These are phyloP conservation scores for Quillaja saponaria DNA, from an alignment of 306 rosid genomes.

Conservation along the genomic window DNA sequence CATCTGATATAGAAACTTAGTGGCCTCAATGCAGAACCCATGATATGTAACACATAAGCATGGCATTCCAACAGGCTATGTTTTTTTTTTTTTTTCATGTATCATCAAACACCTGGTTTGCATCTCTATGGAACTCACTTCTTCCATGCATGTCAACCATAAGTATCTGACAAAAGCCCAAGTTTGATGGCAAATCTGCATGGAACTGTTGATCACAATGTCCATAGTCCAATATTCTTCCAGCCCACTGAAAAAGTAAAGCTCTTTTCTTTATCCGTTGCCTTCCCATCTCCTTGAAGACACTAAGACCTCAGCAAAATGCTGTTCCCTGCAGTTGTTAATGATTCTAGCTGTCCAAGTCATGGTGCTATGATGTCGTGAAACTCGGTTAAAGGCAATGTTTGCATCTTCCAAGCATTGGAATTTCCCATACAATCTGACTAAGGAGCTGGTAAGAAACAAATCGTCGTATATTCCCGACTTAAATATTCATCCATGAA, in stretches of 20 bases:
- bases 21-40: constrained; percentile 51
- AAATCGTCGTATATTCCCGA: constrained; percentile 32
- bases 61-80: constrained; percentile 63
- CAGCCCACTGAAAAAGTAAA: constrained; percentile 63
- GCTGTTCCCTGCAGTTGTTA: constrained; percentile 40
- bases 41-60: constrained; percentile 50
- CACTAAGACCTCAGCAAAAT: constrained; percentile 43
- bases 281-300: constrained; percentile 57
- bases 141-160: constrained; percentile 61
- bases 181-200: constrained; percentile 53
- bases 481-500: constrained; percentile 51
- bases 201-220: constrained; percentile 55
- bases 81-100: constrained; percentile 34
- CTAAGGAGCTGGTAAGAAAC: constrained; percentile 45
- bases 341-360: constrained; percentile 59
- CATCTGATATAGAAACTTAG: constrained; percentile 61
- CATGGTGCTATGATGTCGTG: constrained; percentile 38
- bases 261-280: constrained; percentile 47
- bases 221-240: constrained; percentile 42
- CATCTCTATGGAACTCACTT: constrained; percentile 46
- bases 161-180: constrained; percentile 40
- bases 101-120: constrained; percentile 45
- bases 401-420: constrained; percentile 46
- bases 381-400: constrained; percentile 34
- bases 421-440: constrained; percentile 54